These are phyloP conservation scores for Prunus mume DNA, from an alignment of 306 rosid genomes.

Conservation along the genomic window DNA sequence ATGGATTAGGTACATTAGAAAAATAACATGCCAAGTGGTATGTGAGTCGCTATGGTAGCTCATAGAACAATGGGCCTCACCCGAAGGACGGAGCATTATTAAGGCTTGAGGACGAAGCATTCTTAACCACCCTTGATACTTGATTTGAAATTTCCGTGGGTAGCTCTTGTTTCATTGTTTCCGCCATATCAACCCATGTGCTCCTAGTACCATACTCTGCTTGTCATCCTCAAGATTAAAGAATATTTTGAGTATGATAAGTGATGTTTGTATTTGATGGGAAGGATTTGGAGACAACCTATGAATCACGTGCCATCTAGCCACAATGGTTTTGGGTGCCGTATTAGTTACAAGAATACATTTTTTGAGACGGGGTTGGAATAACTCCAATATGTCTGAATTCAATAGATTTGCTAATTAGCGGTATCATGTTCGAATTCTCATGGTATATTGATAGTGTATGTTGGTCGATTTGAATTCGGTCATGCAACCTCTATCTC, in stretches of 20 bases:
- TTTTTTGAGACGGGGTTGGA: no score
- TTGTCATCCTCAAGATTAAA: background rate
- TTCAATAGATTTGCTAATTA: fast-evolving
- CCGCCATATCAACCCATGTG: background rate
- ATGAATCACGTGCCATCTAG: background rate
- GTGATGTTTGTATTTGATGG: background rate
- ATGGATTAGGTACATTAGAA: background rate
- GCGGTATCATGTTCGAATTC: no score
- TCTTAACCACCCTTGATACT: background rate
- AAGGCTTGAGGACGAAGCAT: background rate
- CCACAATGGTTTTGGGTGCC: background rate
- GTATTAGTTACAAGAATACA: background rate
- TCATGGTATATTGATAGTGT: no score
- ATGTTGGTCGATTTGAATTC: no score
- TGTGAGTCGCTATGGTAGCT: background rate
- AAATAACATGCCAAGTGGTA: background rate
- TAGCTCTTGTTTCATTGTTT: background rate
- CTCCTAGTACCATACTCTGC: background rate
- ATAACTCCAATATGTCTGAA: no score
- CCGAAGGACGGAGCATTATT: background rate
- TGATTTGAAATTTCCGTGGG: background rate
- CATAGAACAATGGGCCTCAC: no score
- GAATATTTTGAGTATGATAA: background rate
- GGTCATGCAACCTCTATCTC: no score
- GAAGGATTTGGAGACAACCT: background rate